These are phyloP conservation scores for Saprolegnia diclina DNA, from an alignment of 352 stramenopile genomes.

Conservation along the genomic window DNA sequence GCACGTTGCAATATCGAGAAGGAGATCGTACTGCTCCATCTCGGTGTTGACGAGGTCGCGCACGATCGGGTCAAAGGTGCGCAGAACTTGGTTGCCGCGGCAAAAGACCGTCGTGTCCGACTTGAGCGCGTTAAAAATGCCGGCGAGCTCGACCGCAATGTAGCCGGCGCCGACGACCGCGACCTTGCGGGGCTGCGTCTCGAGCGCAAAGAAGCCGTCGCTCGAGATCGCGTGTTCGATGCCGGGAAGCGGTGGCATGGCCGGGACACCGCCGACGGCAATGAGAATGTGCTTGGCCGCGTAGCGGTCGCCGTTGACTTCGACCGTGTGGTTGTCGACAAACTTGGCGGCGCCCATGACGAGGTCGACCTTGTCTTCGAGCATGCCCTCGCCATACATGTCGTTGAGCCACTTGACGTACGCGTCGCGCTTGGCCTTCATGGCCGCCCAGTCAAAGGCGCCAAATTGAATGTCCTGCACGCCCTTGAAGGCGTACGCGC, in stretches of 20 bases:
- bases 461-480: constrained; percentile 37
- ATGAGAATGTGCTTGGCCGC: constrained; percentile 92
- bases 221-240: constrained; percentile 92
- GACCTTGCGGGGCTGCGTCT: constrained; percentile 84
- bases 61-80: constrained; percentile 87
- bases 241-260: constrained; percentile 74
- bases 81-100: constrained; percentile 79
- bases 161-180: constrained; percentile 95
- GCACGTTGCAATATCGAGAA: not conserved
- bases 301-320: constrained; percentile 69
- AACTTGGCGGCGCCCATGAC: constrained; percentile 89
- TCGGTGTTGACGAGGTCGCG: constrained; percentile 67
- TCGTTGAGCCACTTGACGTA: constrained; percentile 95
- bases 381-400: constrained; percentile 93
- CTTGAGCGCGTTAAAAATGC: constrained; percentile 91
- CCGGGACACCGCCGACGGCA: constrained; percentile 88
- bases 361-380: constrained; percentile 85
- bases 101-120: constrained; percentile 89
- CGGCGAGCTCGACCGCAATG: constrained; percentile 96
- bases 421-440: constrained; percentile 91
- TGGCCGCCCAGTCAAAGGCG: constrained; percentile 86
- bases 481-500: constrained; percentile 67
- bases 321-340: constrained; percentile 68
- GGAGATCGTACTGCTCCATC: constrained; percentile 53
- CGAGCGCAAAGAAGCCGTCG: constrained; percentile 97